Evolutionary conservation across 2,329 filamentous ascomycete genomes (phyloP), one percentile per base, ranked within the genome.

Genomic region (Ophiocordyceps camponoti-saundersi): DNA sequence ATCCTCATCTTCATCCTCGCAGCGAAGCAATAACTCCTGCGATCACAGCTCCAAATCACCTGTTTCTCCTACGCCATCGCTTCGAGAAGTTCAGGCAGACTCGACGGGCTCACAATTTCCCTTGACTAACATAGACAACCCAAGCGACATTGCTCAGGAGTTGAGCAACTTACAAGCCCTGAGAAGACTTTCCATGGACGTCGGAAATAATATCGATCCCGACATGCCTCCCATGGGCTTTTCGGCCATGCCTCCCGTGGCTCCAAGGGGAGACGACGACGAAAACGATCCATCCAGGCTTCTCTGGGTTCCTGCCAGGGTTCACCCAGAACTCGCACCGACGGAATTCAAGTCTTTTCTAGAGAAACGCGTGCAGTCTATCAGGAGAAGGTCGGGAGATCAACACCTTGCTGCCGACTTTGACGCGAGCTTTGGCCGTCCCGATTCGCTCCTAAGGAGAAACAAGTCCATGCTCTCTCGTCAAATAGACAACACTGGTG

Each of bases 321-420:
- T 98, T 26, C 92, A 98, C 57, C 92, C 92, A 1, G 92, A 98
- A 63, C 71, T 98, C 44, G 92, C 92, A 3, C 92, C 92, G 1
- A 88, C 85, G 58, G 92, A 95, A 55, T 98, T 96, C 71, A 95
- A 94, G 64, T 90, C 83, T 1, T 98, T 96, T 55, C 75, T 98
- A 2, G 90, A 98, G 57, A 93, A 89, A 51, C 81, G 89, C 58
- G 86, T 95, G 13, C 85, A 95, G 55, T 82, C 85, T 34, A 94
- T 96, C 55, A 82, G 87, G 61, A 75, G 89, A 53, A 78, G 85
- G 55, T 94, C 89, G 1, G 82, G 82, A 22, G 87, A 81, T 53
- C 81, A 72, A 52, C 71, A 71, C 36, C 65, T 88, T 44, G 77
- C 79, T 29, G 65, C 73, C 6, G 73, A 82, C 10, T 54, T 53